Base-by-base conservation (phyloP, 371 early-diverging fungal species). In the Nematocida parisii region DNA sequence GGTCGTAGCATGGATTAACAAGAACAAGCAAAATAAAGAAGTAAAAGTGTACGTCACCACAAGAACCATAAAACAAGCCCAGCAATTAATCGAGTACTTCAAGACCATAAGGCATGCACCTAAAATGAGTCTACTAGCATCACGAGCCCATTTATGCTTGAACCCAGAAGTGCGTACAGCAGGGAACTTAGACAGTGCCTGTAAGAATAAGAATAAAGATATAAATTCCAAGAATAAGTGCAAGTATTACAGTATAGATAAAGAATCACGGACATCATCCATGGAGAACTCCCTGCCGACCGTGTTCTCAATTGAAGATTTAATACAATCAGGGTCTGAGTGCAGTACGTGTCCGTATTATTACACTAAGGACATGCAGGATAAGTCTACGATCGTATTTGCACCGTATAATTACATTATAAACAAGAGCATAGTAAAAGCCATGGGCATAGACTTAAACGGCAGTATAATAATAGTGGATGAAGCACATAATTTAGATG, bases 361-460 rank as follows among this genome's bases (percentile, higher is more conserved):
- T 85, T 89, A 91, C 5, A 72, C 92, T 0, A 86, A 90, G 66
- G 89, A 90, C 2, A 22, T 89, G 15, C 86, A 88, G 7, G 87
- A 86, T 20, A 68, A 81, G 4, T 92, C 93, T 7, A 92, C 93
- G 39, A 86, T 95, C 5, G 85, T 94, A 0, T 93, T 94, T 81
- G 90, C 92, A 45, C 95, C 95, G 0, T 95, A 95, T 86, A 94
- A 93, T 82, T 95, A 94, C 83, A 86, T 95, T 0, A 88, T 95
- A 22, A 92, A 93, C 86, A 89, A 91, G 4, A 70, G 87, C 86
- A 87, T 88, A 57, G 68, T 89, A 42, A 75, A 82, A 33, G 71
- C 84, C 13, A 86, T 86, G 73, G 71, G 68, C 15, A 86, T 90
- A 50, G 73, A 87, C 62, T 75, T 89, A 33, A 82, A 88, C 3